Percentiles rank a stretch among this genome's conserved stretches.
Evolutionary conservation across 495 filamentous ascomycete genomes (phyloP).

Genomic region (Penicillium silybi): DNA sequence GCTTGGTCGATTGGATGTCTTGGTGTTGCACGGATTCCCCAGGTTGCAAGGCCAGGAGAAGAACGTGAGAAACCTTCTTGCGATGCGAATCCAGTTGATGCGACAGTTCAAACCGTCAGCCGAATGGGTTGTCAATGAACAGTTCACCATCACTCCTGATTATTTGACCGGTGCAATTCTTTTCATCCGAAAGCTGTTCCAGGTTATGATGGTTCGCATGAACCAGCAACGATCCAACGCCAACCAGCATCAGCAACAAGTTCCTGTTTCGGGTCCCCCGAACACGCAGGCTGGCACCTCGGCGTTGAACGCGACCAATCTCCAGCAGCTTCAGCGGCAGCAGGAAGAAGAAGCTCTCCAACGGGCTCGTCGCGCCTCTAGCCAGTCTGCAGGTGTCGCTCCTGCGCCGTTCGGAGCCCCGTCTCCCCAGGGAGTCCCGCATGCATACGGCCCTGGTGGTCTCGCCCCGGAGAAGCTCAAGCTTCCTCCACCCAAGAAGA

Average conservation of each 20-base stretch:
- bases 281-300: constrained; percentile 34
- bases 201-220: constrained; percentile 36
- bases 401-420: constrained; percentile 65
- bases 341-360: constrained; percentile 41
- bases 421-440: constrained; percentile 69
- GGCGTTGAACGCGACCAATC: constrained; percentile 61
- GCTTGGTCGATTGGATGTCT: constrained; percentile 36
- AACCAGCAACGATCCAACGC: constrained; percentile 30
- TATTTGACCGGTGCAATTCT: constrained; percentile 50
- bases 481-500: constrained; percentile 60
- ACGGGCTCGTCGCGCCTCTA: constrained; percentile 47
- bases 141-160: constrained; percentile 53
- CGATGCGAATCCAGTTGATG: constrained; percentile 50
- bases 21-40: constrained; percentile 36
- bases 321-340: constrained; percentile 53
- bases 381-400: constrained; percentile 55
- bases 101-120: constrained; percentile 54
- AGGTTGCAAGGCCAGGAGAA: constrained; percentile 40
- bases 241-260: constrained; percentile 12
- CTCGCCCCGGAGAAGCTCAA: constrained; percentile 55
- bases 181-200: constrained; percentile 44
- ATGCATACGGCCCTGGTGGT: constrained; percentile 43
- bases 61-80: constrained; percentile 39
- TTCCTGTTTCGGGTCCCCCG: constrained; percentile 20
- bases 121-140: constrained; percentile 50